Evolutionary conservation across 352 stramenopile genomes (phyloP), one percentile per base, ranked within the genome.

Genomic region (Globisporangium nodosum): DNA sequence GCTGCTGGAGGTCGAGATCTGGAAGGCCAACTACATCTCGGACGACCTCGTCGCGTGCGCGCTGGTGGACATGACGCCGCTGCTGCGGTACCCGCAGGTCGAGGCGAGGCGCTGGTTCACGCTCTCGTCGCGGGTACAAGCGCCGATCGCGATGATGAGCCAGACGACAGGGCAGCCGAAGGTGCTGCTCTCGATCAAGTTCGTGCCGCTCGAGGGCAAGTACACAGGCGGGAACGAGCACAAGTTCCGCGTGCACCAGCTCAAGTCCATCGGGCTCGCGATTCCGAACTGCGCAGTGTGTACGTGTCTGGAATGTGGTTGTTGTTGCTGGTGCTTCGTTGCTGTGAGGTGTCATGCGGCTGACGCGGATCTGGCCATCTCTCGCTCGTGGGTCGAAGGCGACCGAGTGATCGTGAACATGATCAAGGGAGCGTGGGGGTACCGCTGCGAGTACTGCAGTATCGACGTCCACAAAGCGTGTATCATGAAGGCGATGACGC

Each of bases 401-500:
- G 83, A 92, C 37, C 81, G 83, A 6, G 81, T 90, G 6, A 95
- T 95, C 43, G 75, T 95, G 66, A 93, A 91, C 60, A 81, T 85
- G 24, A 61, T 92, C 27, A 92, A 91, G 49, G 76, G 69, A 27
- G 55, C 74, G n/a, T 92, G 81, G 81, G 85, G 85, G 5, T 95
- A 93, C 57, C 81, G 85, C 1, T 95, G 85, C 51, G 85, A 95
- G 53, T 65, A 80, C 0, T 95, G 85, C 60, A 70, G 69, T 11
- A 81, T 93, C 49, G 85, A 95, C 49, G 85, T 90, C 0, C 85
- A 95, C 60, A 95, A 95, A 63, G 66, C 60, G 3, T 95, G 85
- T 52, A 92, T 95, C 61, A 93, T 95, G 82, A 92, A 91, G 52
- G 85, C 85, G 49, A 90, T 88, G 62, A 81, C 77, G 21, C 79